Conservation (phyloP, 2,329 filamentous ascomycete species). For the Trichoderma lentiforme region DNA sequence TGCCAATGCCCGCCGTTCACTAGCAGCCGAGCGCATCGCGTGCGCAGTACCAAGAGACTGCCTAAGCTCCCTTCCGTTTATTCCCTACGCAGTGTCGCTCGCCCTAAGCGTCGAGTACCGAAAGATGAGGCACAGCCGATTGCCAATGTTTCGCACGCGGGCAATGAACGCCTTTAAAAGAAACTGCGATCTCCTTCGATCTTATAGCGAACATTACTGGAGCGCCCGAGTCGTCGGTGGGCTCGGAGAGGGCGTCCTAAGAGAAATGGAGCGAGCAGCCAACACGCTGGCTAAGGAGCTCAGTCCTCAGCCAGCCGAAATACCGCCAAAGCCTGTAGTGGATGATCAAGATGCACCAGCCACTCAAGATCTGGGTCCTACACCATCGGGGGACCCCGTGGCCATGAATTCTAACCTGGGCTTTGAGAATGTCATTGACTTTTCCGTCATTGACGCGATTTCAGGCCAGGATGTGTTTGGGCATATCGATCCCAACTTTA, state of each 20-base stretch:
- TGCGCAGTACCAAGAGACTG: slow-evolving; percentile 52
- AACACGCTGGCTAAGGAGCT: slow-evolving; percentile 41
- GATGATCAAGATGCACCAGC: slow-evolving; percentile 8
- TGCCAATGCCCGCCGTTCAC: slow-evolving; percentile 55
- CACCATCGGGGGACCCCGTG: slow-evolving; percentile 25
- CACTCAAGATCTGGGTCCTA: slow-evolving; percentile 21
- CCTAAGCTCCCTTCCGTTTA: slow-evolving; percentile 53
- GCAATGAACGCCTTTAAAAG: slow-evolving; percentile 53
- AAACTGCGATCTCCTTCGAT: slow-evolving; percentile 51
- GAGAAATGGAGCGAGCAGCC: slow-evolving; percentile 55
- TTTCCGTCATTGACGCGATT: slow-evolving; percentile 41
- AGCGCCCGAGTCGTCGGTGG: slow-evolving; percentile 53
- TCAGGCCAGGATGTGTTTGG: slow-evolving; percentile 53
- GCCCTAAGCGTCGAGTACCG: slow-evolving; percentile 60
- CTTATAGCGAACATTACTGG: slow-evolving; percentile 56
- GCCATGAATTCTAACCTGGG: slow-evolving; percentile 28
- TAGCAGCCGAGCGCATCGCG: slow-evolving; percentile 56
- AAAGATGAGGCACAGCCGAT: slow-evolving; percentile 59
- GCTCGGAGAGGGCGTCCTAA: slow-evolving; percentile 53
- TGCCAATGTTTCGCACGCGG: slow-evolving; percentile 57
- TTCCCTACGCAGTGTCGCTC: slow-evolving; percentile 60
- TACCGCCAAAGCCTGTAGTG: slow-evolving; percentile 21
- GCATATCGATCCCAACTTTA: slow-evolving; percentile 54
- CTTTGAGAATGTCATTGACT: slow-evolving; percentile 38
- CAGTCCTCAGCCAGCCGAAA: slow-evolving; percentile 26